Percentiles rank a stretch among this genome's conserved stretches.
phyloP scores from a whole-genome alignment of 2,329 filamentous ascomycete species.

The Keithomyces neogunnii region DNA sequence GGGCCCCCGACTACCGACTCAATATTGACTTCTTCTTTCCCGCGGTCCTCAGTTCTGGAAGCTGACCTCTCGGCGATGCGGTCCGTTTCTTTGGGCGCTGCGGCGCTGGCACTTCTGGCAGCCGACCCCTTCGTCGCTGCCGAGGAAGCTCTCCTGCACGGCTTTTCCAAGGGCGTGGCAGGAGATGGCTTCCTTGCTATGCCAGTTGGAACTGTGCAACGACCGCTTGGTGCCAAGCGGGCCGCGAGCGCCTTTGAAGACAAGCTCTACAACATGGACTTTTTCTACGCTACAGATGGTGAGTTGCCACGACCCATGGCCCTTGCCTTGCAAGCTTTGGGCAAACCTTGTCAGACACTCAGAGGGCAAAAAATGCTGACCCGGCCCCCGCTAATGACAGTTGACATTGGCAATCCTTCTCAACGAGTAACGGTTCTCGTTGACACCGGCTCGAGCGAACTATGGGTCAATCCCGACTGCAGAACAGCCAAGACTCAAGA shows the following conservation, averaged over 20 bases:
- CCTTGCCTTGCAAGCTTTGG: no score
- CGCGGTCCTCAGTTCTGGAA: no score
- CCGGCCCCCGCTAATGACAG: slow-evolving; percentile 16
- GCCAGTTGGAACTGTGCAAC: slow-evolving; percentile 23
- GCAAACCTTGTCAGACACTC: no score
- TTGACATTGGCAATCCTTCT: slow-evolving; percentile 32
- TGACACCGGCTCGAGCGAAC: slow-evolving; percentile 44
- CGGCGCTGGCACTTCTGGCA: slow-evolving; percentile 10
- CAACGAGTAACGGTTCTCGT: slow-evolving; percentile 38
- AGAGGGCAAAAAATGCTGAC: not conserved
- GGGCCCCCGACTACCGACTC: not conserved
- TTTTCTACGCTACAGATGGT: slow-evolving; percentile 31
- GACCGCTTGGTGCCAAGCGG: slow-evolving; percentile 8
- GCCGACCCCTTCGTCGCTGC: slow-evolving; percentile 3
- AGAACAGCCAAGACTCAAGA: slow-evolving; percentile 23
- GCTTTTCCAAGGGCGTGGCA: slow-evolving; percentile 19
- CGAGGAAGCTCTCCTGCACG: not conserved
- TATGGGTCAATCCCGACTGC: slow-evolving; percentile 48
- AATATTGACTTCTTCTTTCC: no score
- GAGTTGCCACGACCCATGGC: slow-evolving; percentile 7
- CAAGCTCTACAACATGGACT: slow-evolving; percentile 25
- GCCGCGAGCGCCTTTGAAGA: slow-evolving; percentile 19
- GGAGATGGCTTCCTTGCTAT: slow-evolving; percentile 30
- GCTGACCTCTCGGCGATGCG: slow-evolving; percentile 7
- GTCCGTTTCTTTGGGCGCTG: slow-evolving; percentile 5